These are phyloP conservation scores for Ogataea trehaloabstinens DNA, from an alignment of 805 yeast species.

Conservation along the genomic window DNA sequence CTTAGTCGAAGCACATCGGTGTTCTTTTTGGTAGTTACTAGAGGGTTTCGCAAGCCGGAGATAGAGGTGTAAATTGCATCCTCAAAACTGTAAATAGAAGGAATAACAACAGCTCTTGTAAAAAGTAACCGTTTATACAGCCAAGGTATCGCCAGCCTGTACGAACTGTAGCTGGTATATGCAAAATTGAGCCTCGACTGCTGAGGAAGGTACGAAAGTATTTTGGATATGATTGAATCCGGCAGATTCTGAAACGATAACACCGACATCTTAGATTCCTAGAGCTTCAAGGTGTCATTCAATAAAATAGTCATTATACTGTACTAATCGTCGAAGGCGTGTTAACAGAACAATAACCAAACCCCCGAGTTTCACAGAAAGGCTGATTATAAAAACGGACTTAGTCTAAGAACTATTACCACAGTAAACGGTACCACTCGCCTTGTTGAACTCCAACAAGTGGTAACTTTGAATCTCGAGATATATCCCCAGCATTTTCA, in stretches of 20 bases:
- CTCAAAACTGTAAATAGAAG: conserved; percentile 28
- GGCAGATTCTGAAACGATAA: conserved; percentile 14
- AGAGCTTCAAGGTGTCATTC: no score
- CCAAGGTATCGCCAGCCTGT: conserved; percentile 28
- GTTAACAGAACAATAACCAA: no score
- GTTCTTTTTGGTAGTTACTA: conserved; percentile 35
- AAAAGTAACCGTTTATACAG: conserved; percentile 39
- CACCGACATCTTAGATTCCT: no score
- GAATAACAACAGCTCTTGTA: conserved; percentile 32
- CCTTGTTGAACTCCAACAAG: no score
- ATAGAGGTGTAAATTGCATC: conserved; percentile 38
- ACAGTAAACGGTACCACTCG: no score
- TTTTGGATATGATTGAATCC: conserved; percentile 15
- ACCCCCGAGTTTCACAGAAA: no score
- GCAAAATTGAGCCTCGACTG: conserved; percentile 35
- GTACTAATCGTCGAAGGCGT: no score
- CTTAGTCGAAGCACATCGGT: conserved; percentile 36
- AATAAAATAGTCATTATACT: no score
- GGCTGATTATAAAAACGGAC: no score
- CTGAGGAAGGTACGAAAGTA: conserved; percentile 37
- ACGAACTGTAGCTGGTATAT: conserved; percentile 30
- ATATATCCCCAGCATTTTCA: no score
- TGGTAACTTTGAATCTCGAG: no score
- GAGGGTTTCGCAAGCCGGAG: conserved; percentile 34
- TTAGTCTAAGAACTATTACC: no score